Conservation (phyloP, 2,329 filamentous ascomycete species). For the Aspergillus alliaceus region DNA sequence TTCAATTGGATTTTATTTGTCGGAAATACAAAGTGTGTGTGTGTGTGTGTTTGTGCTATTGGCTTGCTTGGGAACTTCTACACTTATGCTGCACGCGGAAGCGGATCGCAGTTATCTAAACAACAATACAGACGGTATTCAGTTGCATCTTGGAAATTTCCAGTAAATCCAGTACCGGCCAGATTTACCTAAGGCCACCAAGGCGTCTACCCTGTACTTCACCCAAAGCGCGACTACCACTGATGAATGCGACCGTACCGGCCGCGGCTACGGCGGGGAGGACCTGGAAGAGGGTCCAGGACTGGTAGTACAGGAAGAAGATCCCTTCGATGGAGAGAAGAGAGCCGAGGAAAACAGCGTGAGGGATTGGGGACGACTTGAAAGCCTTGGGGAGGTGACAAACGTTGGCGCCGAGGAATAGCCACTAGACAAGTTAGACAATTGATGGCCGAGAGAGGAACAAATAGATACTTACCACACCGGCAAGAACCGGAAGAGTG, state of each 20-base stretch:
- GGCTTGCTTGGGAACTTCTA: neutral
- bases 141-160: neutral
- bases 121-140: neutral
- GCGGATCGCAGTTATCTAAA: neutral
- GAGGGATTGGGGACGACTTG: constrained; percentile 73
- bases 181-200: constrained; percentile 62
- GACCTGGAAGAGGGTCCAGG: constrained; percentile 88
- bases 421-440: constrained; percentile 60
- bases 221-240: constrained; percentile 83
- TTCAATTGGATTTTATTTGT: neutral
- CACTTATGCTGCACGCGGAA: neutral
- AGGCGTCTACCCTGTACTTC: constrained; percentile 89
- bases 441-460: neutral
- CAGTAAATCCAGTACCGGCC: constrained; percentile 8
- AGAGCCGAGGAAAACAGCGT: constrained; percentile 82
- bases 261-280: constrained; percentile 72
- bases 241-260: constrained; percentile 73
- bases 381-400: constrained; percentile 75
- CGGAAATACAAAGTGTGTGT: neutral
- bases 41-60: neutral
- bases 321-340: constrained; percentile 84
- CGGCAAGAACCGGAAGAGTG: constrained; percentile 71
- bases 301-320: constrained; percentile 92
- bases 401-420: constrained; percentile 77
- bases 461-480: constrained; percentile 56